Conservation (phyloP, 23 red algal genomes). For the Gracilaria gracilis region DNA sequence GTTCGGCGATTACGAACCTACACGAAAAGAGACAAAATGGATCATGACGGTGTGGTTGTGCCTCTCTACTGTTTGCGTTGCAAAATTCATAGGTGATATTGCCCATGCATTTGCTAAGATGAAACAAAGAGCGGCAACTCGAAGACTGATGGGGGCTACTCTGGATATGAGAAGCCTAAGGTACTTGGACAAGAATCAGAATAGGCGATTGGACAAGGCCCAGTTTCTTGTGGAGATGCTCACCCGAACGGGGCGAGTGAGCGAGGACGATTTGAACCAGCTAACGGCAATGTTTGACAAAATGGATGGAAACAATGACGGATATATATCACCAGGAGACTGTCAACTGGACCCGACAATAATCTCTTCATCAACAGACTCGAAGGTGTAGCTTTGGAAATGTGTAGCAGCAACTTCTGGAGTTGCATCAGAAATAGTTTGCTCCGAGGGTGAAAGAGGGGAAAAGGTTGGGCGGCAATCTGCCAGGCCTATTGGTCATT, state of each 20-base stretch:
- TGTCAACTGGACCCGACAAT: background rate
- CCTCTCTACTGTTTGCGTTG: constrained; percentile 68
- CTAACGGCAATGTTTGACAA: constrained; percentile 63
- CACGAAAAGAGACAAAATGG: constrained; percentile 22
- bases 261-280: constrained; percentile 52
- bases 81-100: constrained; percentile 69
- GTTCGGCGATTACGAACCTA: constrained; percentile 77
- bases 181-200: constrained; percentile 52
- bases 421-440: too few relatives aligned
- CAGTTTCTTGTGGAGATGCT: constrained; percentile 70
- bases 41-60: constrained; percentile 82
- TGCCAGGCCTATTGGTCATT: too few relatives aligned
- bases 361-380: background rate
- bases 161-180: constrained; percentile 24
- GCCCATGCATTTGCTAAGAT: constrained; percentile 49
- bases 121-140: constrained; percentile 57
- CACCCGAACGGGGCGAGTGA: constrained; percentile 47
- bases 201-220: constrained; percentile 49
- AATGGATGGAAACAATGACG: constrained; percentile 64
- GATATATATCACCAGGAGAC: constrained; percentile 26
- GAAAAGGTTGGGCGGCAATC: too few relatives aligned
- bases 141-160: constrained; percentile 43
- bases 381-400: background rate
- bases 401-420: too few relatives aligned
- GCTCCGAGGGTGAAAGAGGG: too few relatives aligned